Conservation (phyloP, 2,329 filamentous ascomycete species). For the Elsinoe arachidis region DNA sequence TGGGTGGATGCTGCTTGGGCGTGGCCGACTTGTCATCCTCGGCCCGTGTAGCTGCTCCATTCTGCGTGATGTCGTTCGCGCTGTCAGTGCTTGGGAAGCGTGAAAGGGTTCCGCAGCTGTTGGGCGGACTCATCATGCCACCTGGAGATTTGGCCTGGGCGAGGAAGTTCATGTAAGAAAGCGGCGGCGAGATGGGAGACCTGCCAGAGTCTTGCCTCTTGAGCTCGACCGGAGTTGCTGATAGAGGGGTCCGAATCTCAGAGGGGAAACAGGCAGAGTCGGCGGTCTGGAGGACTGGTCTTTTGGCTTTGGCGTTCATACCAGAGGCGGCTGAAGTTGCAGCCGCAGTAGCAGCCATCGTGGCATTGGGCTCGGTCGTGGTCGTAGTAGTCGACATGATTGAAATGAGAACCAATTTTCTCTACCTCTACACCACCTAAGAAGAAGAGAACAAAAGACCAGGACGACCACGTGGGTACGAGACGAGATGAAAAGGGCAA, state of each 20-base stretch:
- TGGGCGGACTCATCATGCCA: conserved; percentile 59
- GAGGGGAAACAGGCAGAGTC: conserved; percentile 51
- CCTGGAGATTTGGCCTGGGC: conserved; percentile 63
- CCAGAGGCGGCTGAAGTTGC: conserved; percentile 29
- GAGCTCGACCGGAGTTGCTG: conserved; percentile 52
- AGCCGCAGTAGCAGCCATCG: conserved; percentile 25
- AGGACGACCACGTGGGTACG: not conserved
- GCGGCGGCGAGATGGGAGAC: conserved; percentile 76
- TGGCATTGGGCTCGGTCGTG: not conserved
- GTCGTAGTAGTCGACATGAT: conserved; percentile 14
- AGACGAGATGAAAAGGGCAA: not conserved
- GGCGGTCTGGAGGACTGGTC: conserved; percentile 44
- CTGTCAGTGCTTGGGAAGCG: conserved; percentile 40
- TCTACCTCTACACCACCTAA: conserved; percentile 10
- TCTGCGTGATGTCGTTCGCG: conserved; percentile 15
- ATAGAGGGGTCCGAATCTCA: conserved; percentile 56
- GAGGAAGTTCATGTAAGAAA: conserved; percentile 87
- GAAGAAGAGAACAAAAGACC: conserved; percentile 3
- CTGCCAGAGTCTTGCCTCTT: conserved; percentile 55
- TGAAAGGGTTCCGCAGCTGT: conserved; percentile 47
- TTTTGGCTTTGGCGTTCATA: conserved; percentile 30
- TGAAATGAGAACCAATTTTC: not conserved
- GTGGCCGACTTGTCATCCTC: conserved; percentile 15
- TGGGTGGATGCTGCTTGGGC: conserved; percentile 23
- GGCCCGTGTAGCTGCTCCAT: conserved; percentile 22